phyloP scores from a whole-genome alignment of 78 protist genomes.

The Emiliania huxleyi region DNA sequence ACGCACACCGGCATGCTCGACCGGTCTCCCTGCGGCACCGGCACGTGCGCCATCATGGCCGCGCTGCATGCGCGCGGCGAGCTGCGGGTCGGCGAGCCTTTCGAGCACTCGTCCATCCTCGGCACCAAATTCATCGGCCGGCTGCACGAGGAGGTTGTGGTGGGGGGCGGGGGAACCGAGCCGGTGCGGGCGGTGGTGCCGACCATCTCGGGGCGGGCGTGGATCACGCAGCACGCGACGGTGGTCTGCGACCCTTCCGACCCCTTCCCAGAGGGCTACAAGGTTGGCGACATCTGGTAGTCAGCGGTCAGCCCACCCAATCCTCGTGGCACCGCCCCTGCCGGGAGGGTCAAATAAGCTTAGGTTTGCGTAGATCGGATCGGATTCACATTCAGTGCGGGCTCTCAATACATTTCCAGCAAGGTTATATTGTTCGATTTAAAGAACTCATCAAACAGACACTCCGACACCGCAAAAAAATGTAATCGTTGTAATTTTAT shows the following conservation, averaged over 20 bases:
- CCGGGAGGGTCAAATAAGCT: too few species aligned
- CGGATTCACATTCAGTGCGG: too few species aligned
- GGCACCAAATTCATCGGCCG: slow-evolving; percentile 5
- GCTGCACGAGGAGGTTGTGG: not conserved
- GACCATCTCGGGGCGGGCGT: not conserved
- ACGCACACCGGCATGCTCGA: slow-evolving; percentile 35
- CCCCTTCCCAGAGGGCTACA: slow-evolving; percentile 35
- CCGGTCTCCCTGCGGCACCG: slow-evolving; percentile 45
- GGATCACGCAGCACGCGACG: slow-evolving; percentile 1
- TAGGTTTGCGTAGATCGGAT: too few species aligned
- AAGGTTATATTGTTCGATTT: too few species aligned
- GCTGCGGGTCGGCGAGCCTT: not conserved
- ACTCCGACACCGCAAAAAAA: too few species aligned
- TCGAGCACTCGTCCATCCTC: slow-evolving; percentile 28
- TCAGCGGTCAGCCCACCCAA: too few species aligned
- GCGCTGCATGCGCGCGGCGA: not conserved
- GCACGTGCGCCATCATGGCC: slow-evolving; percentile 49
- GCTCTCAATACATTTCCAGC: too few species aligned
- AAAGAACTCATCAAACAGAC: too few species aligned
- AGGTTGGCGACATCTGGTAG: slow-evolving; percentile 37
- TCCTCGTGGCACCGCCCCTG: too few species aligned
- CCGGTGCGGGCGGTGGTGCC: not conserved
- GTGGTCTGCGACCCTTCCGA: slow-evolving; percentile 14
- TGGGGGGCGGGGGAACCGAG: not conserved
- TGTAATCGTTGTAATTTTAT: too few species aligned